Percentiles rank a stretch among this genome's conserved stretches.
Evolutionary conservation across 441 rosid species (phyloP).

Genomic region (Biscutella laevigata): DNA sequence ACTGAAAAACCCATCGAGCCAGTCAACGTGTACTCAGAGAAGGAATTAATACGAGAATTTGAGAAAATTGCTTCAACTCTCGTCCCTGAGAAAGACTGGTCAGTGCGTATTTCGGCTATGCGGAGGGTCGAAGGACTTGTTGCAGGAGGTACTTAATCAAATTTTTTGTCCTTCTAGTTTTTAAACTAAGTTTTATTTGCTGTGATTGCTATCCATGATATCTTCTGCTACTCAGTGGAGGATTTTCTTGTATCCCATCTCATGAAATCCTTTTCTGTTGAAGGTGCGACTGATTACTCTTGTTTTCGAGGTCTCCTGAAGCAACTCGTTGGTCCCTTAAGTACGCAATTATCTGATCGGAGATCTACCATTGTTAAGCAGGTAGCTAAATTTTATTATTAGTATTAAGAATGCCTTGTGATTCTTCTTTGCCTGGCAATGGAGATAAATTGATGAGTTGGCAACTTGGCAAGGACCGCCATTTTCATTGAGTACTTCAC

Average conservation of each 20-base stretch:
- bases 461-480: neutral
- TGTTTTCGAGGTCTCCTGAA: constrained; percentile 88
- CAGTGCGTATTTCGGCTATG: constrained; percentile 93
- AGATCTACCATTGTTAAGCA: constrained; percentile 98
- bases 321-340: constrained; percentile 81
- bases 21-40: constrained; percentile 79
- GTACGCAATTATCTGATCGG: constrained; percentile 81
- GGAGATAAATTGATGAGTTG: constrained; percentile 13
- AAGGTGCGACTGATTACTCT: constrained; percentile 82
- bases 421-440: constrained; percentile 2
- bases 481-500: constrained; percentile 3
- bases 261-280: constrained; percentile 12
- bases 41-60: constrained; percentile 84
- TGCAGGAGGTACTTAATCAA: constrained; percentile 57
- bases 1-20: constrained; percentile 75
- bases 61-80: constrained; percentile 82
- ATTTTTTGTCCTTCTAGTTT: neutral
- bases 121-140: constrained; percentile 94
- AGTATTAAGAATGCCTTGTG: constrained; percentile 2
- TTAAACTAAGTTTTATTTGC: constrained; percentile 4
- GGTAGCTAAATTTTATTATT: constrained; percentile 29
- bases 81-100: constrained; percentile 97
- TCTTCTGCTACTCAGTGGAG: constrained; percentile 9
- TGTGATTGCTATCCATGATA: constrained; percentile 2
- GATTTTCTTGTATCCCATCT: constrained; percentile 17